Conservation (phyloP, 768 basidiomycete species). For the Boletus rubroflammeus region DNA sequence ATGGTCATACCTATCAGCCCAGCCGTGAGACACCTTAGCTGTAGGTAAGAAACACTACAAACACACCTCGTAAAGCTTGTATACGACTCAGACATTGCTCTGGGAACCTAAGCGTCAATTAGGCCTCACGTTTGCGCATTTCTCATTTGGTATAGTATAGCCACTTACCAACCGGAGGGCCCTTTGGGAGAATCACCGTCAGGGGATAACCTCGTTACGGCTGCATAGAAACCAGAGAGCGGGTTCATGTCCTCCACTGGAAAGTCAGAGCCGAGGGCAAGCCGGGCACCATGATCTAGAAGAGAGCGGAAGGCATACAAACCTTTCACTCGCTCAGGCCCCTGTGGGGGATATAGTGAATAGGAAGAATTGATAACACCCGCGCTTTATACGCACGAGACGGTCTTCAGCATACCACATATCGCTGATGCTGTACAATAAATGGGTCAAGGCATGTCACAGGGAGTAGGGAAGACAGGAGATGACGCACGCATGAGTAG, state of each 20-base stretch:
- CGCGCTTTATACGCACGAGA: conserved; percentile 45
- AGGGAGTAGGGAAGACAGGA: neutral
- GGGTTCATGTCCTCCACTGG: conserved; percentile 89
- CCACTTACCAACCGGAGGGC: conserved; percentile 69
- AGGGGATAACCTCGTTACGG: conserved; percentile 68
- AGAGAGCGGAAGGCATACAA: conserved; percentile 86
- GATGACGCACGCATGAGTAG: conserved; percentile 71
- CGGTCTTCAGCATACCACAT: conserved; percentile 90
- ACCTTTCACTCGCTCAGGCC: conserved; percentile 76
- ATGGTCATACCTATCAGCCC: conserved; percentile 72
- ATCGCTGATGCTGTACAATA: conserved; percentile 57
- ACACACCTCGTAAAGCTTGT: conserved; percentile 70
- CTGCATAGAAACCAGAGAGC: conserved; percentile 83
- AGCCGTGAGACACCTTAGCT: neutral
- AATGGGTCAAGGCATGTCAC: neutral
- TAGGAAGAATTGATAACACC: neutral
- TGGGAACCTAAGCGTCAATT: conserved; percentile 59
- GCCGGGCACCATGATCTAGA: conserved; percentile 57
- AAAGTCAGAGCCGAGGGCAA: conserved; percentile 84
- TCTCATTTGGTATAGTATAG: neutral
- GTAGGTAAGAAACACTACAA: neutral
- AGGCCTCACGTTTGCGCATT: no score
- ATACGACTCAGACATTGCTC: conserved; percentile 69
- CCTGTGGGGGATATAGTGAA: conserved; percentile 38
- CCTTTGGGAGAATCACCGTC: conserved; percentile 80